Evolutionary conservation across 2,329 filamentous ascomycete genomes (phyloP).

Genomic region (Penicillium sp.): DNA sequence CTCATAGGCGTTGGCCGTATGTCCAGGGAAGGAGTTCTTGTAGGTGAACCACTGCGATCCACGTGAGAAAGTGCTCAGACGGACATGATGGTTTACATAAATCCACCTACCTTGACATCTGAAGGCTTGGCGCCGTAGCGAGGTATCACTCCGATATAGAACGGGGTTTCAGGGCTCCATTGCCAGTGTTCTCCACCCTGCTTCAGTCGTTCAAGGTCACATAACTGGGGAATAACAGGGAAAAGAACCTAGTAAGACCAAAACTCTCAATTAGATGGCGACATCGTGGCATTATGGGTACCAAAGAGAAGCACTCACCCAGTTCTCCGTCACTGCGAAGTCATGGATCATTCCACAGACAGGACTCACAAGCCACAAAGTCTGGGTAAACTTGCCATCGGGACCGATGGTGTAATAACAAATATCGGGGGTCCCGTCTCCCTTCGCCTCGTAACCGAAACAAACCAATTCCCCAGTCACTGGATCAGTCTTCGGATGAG

Average conservation of each 20-base stretch:
- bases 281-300: neutral
- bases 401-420: slow-evolving; percentile 35
- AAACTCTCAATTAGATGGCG: neutral
- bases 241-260: slow-evolving; percentile 34
- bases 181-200: slow-evolving; percentile 43
- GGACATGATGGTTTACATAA: neutral
- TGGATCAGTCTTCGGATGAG: slow-evolving; percentile 56
- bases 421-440: slow-evolving; percentile 41
- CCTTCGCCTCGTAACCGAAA: slow-evolving; percentile 50
- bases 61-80: neutral
- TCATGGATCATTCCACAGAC: slow-evolving; percentile 46
- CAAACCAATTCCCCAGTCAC: slow-evolving; percentile 55
- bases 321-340: slow-evolving; percentile 44
- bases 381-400: slow-evolving; percentile 32
- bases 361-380: slow-evolving; percentile 37
- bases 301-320: slow-evolving; percentile 9
- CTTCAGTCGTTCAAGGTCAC: slow-evolving; percentile 39
- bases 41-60: slow-evolving; percentile 35
- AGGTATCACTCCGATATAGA: slow-evolving; percentile 30
- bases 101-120: slow-evolving; percentile 32
- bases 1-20: slow-evolving; percentile 42
- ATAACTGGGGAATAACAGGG: slow-evolving; percentile 37
- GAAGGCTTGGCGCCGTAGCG: slow-evolving; percentile 22
- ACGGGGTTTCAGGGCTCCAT: slow-evolving; percentile 35
- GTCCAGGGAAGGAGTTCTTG: slow-evolving; percentile 38